phyloP scores from a whole-genome alignment of 1,284 basidiomycete species.

The Trichosporon faecale region DNA sequence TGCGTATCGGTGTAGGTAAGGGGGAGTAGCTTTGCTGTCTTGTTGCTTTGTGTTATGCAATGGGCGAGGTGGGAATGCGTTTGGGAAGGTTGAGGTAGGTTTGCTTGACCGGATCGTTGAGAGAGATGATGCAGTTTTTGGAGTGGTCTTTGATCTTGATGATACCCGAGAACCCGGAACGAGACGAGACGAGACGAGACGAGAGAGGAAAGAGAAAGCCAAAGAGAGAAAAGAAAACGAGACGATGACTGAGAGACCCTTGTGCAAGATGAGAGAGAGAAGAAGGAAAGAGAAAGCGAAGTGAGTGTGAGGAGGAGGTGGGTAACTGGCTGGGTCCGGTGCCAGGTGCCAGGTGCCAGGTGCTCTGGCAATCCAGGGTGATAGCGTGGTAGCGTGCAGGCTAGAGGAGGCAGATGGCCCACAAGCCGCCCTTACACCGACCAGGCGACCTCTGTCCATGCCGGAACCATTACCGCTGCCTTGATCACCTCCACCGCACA shows the following conservation, averaged over 20 bases:
- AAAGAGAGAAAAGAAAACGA: slow-evolving; percentile 9
- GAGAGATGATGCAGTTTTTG: slow-evolving; percentile 6
- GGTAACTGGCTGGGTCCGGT: background rate
- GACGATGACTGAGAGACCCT: background rate
- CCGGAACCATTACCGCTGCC: background rate
- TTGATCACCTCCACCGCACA: background rate
- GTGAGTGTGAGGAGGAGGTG: background rate
- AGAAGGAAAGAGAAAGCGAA: background rate
- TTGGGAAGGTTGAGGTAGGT: background rate
- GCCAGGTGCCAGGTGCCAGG: background rate
- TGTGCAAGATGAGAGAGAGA: slow-evolving; percentile 1
- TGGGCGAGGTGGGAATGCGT: background rate
- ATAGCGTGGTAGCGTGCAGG: background rate
- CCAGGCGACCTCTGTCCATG: background rate
- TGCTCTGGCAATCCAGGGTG: too few species aligned
- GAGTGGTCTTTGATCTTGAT: slow-evolving; percentile 6
- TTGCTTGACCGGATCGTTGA: background rate
- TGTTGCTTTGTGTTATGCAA: background rate
- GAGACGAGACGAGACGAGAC: slow-evolving; percentile 8
- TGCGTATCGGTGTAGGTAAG: background rate
- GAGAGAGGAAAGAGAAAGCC: slow-evolving; percentile 10
- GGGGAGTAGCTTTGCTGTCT: background rate
- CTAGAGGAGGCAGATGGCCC: background rate
- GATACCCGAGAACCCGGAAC: slow-evolving; percentile 10
- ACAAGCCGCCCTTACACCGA: background rate